Evolutionary conservation across 2,329 filamentous ascomycete genomes (phyloP), one percentile per base, ranked within the genome.

Genomic region (Tetracladium maxilliforme): DNA sequence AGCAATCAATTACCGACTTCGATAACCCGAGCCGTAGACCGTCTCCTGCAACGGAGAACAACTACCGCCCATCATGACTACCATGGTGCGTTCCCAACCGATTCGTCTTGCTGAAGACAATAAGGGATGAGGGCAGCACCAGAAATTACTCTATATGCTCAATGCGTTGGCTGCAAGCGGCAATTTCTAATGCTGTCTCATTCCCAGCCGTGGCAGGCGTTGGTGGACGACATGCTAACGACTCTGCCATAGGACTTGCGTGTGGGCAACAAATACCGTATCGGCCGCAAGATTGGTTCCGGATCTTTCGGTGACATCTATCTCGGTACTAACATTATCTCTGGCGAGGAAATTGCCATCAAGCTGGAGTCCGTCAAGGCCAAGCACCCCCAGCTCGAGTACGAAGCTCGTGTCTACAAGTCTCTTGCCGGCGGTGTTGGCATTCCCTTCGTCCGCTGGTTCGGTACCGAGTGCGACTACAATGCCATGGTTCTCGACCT

Each of bases 341-440:
- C 90, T 5, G 90, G 90, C 34, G 90, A 98, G 56, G 90, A 98
- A 58, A 95, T 98, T 44, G 90, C 90, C 51, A 98, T 98, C 65
- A 98, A 98, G 66, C 82, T 98, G 32, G 90, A 98, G 60, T 92
- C 83, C 38, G 87, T 95, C 61, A 98, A 98, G 70, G 87, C 90
- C 51, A 95, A 98, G 69, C 90, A 95, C 55, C 90, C 90, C 30
- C 90, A 95, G 58, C 74, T 98, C 34, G 90, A 95, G 57, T 95
- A 95, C 65, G 90, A 98, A 58, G 90, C 90, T 30, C 83, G 87
- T 42, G 87, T 95, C 44, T 87, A 78, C 59, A 78, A 78, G 56
- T 77, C 70, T 14, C 80, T 98, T 26, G 90, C 90, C 29, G 90
- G 90, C 39, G 90, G 90, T 52, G 90, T 95, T 42, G 90, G 90